Percentiles rank a stretch among this genome's conserved stretches.
Evolutionary conservation across 352 stramenopile genomes (phyloP).

Genomic region (Pythium sp.): DNA sequence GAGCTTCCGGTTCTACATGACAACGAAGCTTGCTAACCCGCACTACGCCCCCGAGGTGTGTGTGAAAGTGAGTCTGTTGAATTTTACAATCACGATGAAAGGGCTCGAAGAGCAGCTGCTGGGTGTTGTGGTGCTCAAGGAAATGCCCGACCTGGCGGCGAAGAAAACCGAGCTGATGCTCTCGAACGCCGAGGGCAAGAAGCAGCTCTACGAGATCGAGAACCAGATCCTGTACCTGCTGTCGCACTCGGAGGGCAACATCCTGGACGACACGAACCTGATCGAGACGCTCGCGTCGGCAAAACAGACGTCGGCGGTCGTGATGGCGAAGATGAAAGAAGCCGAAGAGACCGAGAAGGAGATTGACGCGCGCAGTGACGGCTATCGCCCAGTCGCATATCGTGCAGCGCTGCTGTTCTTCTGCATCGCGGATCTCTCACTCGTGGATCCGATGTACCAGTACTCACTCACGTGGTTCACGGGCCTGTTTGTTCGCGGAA

Average conservation of each 20-base stretch:
- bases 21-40: constrained; percentile 91
- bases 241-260: constrained; percentile 90
- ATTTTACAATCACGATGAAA: constrained; percentile 93
- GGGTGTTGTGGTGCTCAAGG: constrained; percentile 85
- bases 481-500: constrained; percentile 88
- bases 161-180: constrained; percentile 92
- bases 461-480: constrained; percentile 94
- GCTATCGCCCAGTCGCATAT: constrained; percentile 87
- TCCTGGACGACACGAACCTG: constrained; percentile 91
- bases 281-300: constrained; percentile 88
- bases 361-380: constrained; percentile 85
- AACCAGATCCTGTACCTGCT: constrained; percentile 91
- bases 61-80: constrained; percentile 91
- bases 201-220: constrained; percentile 90
- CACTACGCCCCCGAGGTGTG: constrained; percentile 90
- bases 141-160: constrained; percentile 86
- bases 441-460: constrained; percentile 91
- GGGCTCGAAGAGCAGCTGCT: constrained; percentile 90
- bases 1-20: constrained; percentile 90
- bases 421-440: constrained; percentile 85
- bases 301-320: constrained; percentile 76
- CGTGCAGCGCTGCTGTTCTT: constrained; percentile 89
- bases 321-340: constrained; percentile 90
- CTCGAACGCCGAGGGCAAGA: constrained; percentile 86
- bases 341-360: constrained; percentile 89